phyloP scores from a whole-genome alignment of 2,329 filamentous ascomycete genomes.

The Diplodia seriata region DNA sequence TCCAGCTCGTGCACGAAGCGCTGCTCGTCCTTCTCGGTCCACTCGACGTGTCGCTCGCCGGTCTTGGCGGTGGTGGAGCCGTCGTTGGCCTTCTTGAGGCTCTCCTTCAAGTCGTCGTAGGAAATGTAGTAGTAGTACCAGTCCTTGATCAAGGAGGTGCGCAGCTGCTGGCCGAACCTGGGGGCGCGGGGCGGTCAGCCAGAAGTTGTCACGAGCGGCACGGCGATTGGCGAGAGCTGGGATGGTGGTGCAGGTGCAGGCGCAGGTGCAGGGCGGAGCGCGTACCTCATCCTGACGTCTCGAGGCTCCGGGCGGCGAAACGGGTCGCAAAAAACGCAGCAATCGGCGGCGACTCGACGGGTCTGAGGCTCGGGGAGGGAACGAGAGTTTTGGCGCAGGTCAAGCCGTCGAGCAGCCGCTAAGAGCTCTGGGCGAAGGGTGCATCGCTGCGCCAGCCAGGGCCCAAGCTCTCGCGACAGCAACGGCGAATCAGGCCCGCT shows the following conservation, averaged over 20 bases:
- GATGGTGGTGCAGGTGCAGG: neutral
- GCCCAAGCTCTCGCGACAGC: constrained; percentile 26
- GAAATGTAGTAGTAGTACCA: constrained; percentile 99
- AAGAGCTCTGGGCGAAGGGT: constrained; percentile 18
- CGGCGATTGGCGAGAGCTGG: constrained; percentile 13
- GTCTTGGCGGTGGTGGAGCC: constrained; percentile 27
- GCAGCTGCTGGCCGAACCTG: constrained; percentile 95
- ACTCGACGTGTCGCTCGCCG: constrained; percentile 59
- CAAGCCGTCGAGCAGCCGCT: constrained; percentile 16
- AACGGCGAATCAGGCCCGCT: constrained; percentile 19
- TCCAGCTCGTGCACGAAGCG: constrained; percentile 87
- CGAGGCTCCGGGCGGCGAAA: neutral
- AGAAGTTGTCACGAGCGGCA: neutral
- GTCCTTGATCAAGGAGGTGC: constrained; percentile 93
- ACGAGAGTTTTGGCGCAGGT: constrained; percentile 21
- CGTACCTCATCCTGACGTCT: constrained; percentile 25
- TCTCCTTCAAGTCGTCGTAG: constrained; percentile 90
- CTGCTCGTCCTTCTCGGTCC: constrained; percentile 92
- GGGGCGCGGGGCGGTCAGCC: constrained; percentile 2
- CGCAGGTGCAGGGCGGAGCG: neutral
- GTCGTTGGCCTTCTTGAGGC: constrained; percentile 75
- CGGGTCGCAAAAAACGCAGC: neutral
- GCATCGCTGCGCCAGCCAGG: neutral
- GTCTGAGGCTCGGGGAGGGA: constrained; percentile 4
- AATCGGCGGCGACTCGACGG: neutral